Base-by-base conservation (phyloP, 2,329 filamentous ascomycete genomes). In the Curvularia hawaiiensis region DNA sequence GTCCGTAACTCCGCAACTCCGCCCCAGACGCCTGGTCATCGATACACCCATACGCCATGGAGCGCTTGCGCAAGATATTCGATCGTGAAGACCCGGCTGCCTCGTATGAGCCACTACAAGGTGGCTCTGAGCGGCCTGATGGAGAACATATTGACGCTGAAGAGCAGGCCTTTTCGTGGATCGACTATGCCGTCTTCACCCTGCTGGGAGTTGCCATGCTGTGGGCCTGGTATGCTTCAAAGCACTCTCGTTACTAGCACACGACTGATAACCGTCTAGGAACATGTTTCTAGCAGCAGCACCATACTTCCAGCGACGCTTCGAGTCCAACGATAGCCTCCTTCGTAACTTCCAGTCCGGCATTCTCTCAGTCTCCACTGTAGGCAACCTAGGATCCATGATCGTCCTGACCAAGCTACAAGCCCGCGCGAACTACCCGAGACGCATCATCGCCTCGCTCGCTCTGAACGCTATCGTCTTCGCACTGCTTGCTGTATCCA, bases 261-360 rank as follows among this genome's bases (percentile, higher is more conserved):
- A 22, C n/a, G 20, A 55, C 61, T 67, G 47, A 70, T 40, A 38
- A n/a, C 43, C 53, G 16, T 65, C 12, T 35, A 94, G 92, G 92
- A 98, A 98, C 80, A 97, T 97, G 94, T 97, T 98, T 77, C 86
- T 98, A 66, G 94, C 95, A 45, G 92, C 94, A 9, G 91, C 92
- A 1, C 92, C 94, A 4, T 98, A 98, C 81, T 97, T 98, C 79
- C 88, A 93, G 70, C 83, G 82, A 49, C 91, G 94, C 66, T 96
- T 98, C 76, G 79, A 84, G 45, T 82, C 83, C 59, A 86, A 88
- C 72, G 79, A 85, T 52, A 90, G 87, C 83, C 88, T 96, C 55
- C 83, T 88, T 35, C 82, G 86, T 62, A 91, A 92, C 80, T 98
- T 96, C 79, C 94, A 97, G 75, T 90, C 94, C 11, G 88, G 91